Conservation (phyloP, 2,329 filamentous ascomycete species). For the Amauroascus verrucosus region DNA sequence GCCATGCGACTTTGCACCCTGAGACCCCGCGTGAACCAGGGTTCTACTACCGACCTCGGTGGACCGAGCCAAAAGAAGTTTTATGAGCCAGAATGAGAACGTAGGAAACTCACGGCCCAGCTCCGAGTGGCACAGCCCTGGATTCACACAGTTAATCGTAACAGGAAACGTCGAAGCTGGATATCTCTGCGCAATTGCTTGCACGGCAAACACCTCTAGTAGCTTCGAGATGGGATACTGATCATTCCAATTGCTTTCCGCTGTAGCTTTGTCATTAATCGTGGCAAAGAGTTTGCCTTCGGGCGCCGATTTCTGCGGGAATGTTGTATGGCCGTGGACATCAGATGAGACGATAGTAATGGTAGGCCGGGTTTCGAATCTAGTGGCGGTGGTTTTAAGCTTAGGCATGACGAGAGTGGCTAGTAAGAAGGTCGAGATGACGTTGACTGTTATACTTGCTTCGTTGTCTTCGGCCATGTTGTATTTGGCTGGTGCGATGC, state of each 20-base stretch:
- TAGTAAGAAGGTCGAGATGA: constrained; percentile 32
- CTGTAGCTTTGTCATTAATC: constrained; percentile 29
- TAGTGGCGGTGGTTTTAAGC: constrained; percentile 24
- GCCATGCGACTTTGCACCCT: constrained; percentile 33
- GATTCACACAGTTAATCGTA: constrained; percentile 41
- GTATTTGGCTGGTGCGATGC: constrained; percentile 23
- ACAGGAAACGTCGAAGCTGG: constrained; percentile 25
- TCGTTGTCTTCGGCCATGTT: constrained; percentile 29
- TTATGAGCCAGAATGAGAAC: constrained; percentile 19
- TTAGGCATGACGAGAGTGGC: constrained; percentile 24
- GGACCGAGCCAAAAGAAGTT: constrained; percentile 30
- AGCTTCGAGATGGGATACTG: constrained; percentile 37
- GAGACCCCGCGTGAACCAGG: constrained; percentile 26
- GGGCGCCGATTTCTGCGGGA: constrained; percentile 24
- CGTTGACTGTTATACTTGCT: constrained; percentile 33
- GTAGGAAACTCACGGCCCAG: not conserved
- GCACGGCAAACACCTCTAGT: constrained; percentile 34
- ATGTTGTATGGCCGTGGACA: constrained; percentile 29
- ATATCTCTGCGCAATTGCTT: constrained; percentile 25
- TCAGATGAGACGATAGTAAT: constrained; percentile 31
- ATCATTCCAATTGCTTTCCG: constrained; percentile 19
- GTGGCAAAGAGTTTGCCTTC: constrained; percentile 25
- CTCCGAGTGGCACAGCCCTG: constrained; percentile 39
- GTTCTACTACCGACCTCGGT: constrained; percentile 38
- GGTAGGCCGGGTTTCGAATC: constrained; percentile 21